A percentile compares a stretch with the other conserved stretches of the same genome.
Conservation (phyloP, 331 rosid species). For the Rosa hybrid region DNA sequence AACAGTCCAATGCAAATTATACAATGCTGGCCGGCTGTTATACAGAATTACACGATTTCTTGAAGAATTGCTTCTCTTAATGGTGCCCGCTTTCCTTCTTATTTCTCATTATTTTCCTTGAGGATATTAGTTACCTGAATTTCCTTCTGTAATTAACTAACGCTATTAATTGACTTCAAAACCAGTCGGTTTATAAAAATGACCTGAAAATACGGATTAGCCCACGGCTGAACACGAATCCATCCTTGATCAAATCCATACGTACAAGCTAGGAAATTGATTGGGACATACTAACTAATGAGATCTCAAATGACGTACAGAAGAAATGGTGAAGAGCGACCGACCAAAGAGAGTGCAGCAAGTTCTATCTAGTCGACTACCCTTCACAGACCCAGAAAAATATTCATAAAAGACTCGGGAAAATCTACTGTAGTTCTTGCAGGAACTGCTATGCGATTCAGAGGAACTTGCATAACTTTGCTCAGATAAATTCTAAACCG, state of each 20-base stretch:
- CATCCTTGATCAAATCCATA: background rate
- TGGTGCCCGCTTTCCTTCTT: background rate
- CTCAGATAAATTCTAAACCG: background rate
- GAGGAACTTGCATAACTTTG: background rate
- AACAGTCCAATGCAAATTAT: background rate
- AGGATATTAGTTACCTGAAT: background rate
- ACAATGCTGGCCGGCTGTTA: too few relatives aligned
- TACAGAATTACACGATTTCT: too few relatives aligned
- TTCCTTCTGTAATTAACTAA: background rate
- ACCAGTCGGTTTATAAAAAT: background rate
- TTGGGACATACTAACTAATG: background rate
- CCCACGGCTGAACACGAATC: background rate
- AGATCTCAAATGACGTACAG: background rate
- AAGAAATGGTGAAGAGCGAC: background rate
- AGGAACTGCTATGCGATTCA: background rate
- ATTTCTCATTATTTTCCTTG: background rate
- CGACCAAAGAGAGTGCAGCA: too few relatives aligned
- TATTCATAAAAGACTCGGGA: background rate
- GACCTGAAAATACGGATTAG: background rate
- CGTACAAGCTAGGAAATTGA: background rate
- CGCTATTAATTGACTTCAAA: background rate
- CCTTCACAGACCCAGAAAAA: background rate
- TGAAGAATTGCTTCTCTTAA: background rate
- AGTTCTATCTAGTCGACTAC: background rate
- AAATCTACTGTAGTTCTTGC: background rate